Percentiles rank a stretch among this genome's conserved stretches.
These are phyloP conservation scores for Trypanosoma cruzi DNA, from an alignment of 208 protist species.

Conservation along the genomic window DNA sequence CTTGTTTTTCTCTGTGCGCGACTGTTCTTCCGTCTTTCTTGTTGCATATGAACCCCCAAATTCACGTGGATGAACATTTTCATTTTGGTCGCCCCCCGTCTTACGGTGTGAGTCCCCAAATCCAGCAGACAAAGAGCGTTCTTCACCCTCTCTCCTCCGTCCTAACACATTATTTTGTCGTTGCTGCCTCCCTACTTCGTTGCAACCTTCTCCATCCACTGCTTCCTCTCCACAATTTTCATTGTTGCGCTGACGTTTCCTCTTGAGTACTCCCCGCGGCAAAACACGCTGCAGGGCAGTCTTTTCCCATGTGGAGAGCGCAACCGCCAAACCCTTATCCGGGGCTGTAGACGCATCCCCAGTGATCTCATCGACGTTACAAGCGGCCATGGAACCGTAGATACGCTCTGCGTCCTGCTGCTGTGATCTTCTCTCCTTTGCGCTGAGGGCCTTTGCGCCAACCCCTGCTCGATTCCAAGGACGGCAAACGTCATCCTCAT, in stretches of 20 bases:
- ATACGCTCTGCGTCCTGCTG: conserved; percentile 61
- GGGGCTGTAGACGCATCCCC: neutral
- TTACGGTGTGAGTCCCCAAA: neutral
- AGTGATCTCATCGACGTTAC: neutral
- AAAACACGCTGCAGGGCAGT: conserved; percentile 52
- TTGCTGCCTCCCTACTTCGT: neutral
- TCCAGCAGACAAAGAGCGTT: neutral
- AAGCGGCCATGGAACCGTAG: conserved; percentile 42
- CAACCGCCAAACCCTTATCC: conserved; percentile 18
- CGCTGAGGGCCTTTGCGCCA: conserved; percentile 43
- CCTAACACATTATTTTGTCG: neutral
- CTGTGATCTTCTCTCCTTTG: conserved; percentile 59
- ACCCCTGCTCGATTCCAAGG: conserved; percentile 76
- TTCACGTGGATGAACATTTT: neutral
- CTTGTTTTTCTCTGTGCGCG: neutral
- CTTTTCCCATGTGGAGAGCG: conserved; percentile 38
- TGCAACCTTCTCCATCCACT: neutral
- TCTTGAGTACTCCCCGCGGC: conserved; percentile 40
- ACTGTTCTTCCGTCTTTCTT: neutral
- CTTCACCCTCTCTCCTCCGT: neutral
- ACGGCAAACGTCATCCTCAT: conserved; percentile 28
- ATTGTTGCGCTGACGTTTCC: conserved; percentile 7
- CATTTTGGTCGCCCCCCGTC: neutral
- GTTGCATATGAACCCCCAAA: neutral
- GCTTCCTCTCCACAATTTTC: neutral